Conservation (phyloP, 345 rosid species). For the Cochlearia excelsa region DNA sequence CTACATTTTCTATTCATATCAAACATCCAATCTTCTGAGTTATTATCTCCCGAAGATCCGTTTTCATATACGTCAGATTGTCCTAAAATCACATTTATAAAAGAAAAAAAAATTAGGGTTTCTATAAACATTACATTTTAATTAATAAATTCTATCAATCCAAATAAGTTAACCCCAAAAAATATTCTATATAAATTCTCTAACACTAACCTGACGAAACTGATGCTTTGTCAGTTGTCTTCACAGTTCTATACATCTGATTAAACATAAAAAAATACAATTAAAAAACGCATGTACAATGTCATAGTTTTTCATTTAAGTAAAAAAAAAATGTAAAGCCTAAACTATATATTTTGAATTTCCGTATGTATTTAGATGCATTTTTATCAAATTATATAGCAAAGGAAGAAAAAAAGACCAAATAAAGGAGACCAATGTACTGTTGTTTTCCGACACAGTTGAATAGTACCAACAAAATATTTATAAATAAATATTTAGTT, state of each 20-base stretch:
- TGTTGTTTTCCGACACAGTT: constrained; percentile 36
- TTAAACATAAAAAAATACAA: constrained; percentile 4
- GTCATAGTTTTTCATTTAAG: too few relatives aligned
- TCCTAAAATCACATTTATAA: constrained; percentile 35
- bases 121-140: not conserved
- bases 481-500: not conserved
- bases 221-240: constrained; percentile 79
- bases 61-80: constrained; percentile 80
- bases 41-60: constrained; percentile 94
- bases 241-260: constrained; percentile 91
- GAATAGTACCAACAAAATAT: constrained; percentile 35
- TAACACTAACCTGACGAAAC: constrained; percentile 60
- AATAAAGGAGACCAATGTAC: constrained; percentile 39
- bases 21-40: constrained; percentile 79
- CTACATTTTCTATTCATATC: constrained; percentile 56
- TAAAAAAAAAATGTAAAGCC: not conserved
- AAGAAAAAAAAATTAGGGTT: constrained; percentile 12
- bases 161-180: too few relatives aligned
- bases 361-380: too few relatives aligned
- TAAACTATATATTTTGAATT: not conserved
- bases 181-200: too few relatives aligned
- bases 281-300: too few relatives aligned
- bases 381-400: too few relatives aligned
- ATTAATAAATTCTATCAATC: not conserved
- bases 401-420: constrained; percentile 11